Percentiles rank a stretch among this genome's conserved stretches.
Evolutionary conservation across 495 filamentous ascomycete species (phyloP).

Genomic region (Xylaria telfairii): DNA sequence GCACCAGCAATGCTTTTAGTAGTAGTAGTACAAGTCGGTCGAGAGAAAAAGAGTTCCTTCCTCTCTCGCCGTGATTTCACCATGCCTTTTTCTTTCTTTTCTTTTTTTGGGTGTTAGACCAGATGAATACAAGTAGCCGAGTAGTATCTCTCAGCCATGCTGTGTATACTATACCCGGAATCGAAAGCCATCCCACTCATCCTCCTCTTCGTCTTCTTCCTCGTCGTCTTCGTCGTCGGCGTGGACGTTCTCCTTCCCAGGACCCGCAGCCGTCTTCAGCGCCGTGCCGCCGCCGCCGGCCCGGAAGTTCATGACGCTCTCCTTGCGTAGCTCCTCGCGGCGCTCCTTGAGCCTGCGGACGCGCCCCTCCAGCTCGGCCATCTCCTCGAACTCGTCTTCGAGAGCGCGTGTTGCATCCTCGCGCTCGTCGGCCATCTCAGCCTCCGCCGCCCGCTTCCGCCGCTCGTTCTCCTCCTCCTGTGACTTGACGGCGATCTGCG

Average conservation of each 20-base stretch:
- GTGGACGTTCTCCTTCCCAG: conserved; percentile 30
- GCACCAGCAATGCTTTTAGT: conserved; percentile 13
- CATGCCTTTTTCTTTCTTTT: no score
- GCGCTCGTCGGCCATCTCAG: conserved; percentile 69
- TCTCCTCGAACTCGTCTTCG: conserved; percentile 91
- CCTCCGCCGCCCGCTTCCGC: conserved; percentile 67
- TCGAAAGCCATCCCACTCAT: conserved; percentile 74
- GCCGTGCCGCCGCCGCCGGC: conserved; percentile 21
- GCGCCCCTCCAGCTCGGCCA: conserved; percentile 86
- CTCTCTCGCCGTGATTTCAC: neutral
- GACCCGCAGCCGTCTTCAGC: neutral
- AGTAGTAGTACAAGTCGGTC: conserved; percentile 13
- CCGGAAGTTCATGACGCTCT: conserved; percentile 42
- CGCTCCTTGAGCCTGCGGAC: conserved; percentile 77
- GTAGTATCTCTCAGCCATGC: neutral
- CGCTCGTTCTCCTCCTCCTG: conserved; percentile 62
- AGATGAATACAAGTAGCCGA: neutral
- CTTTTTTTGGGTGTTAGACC: neutral
- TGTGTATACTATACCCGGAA: conserved; percentile 51
- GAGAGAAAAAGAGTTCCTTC: neutral
- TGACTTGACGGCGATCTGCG: conserved; percentile 74
- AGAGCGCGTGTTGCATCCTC: conserved; percentile 83
- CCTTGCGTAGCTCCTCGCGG: conserved; percentile 55
- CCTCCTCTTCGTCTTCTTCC: conserved; percentile 63
- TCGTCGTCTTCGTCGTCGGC: conserved; percentile 60